Evolutionary conservation across 2,329 filamentous ascomycete species (phyloP).

Genomic region (Microdochium trichocladiopsis): DNA sequence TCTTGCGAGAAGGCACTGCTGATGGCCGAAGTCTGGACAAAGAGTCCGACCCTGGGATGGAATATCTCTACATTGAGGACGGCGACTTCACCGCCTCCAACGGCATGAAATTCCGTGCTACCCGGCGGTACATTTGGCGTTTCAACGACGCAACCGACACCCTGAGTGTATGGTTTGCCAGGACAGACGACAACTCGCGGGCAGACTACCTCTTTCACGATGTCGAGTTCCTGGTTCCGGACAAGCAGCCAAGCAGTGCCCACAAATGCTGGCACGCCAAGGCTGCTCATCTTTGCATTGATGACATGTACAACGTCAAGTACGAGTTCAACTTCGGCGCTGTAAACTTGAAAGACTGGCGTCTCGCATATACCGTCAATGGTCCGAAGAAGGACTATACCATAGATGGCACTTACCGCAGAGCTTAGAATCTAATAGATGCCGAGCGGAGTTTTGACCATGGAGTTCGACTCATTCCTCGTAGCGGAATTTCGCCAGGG

Average conservation of each 20-base stretch:
- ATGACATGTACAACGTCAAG: constrained; percentile 64
- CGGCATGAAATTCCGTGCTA: constrained; percentile 51
- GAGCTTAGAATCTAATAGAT: no score
- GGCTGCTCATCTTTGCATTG: constrained; percentile 62
- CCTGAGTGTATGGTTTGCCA: constrained; percentile 69
- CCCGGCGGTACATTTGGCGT: constrained; percentile 64
- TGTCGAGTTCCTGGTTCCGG: constrained; percentile 50
- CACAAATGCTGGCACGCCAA: constrained; percentile 52
- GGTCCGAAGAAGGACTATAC: constrained; percentile 71
- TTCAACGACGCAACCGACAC: constrained; percentile 54
- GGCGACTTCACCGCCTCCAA: constrained; percentile 55
- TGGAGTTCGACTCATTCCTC: no score
- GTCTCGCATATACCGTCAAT: constrained; percentile 56
- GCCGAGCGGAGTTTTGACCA: no score
- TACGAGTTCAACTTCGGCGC: constrained; percentile 61
- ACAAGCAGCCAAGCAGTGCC: constrained; percentile 10
- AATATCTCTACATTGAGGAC: constrained; percentile 65
- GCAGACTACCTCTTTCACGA: constrained; percentile 73
- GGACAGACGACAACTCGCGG: constrained; percentile 50
- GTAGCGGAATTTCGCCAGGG: no score
- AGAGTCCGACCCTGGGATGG: constrained; percentile 31
- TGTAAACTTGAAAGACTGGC: constrained; percentile 50
- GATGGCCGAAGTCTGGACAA: constrained; percentile 32
- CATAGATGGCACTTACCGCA: constrained; percentile 42
- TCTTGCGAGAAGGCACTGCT: constrained; percentile 50